Evolutionary conservation across 495 filamentous ascomycete genomes (phyloP), one percentile per base, ranked within the genome.

Genomic region (Aspergillus egyptiacus): DNA sequence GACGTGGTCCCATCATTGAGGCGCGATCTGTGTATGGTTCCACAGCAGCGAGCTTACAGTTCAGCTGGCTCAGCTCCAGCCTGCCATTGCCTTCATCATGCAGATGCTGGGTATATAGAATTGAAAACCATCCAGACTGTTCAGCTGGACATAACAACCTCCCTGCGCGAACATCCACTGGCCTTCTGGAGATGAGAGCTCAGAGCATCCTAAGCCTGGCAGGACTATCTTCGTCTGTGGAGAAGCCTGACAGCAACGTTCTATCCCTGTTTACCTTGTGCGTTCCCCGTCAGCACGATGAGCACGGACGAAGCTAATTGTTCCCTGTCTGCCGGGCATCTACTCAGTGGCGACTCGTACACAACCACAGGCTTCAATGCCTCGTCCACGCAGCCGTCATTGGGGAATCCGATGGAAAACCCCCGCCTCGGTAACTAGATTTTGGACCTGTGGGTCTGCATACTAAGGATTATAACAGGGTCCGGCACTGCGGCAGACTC

Each of bases 381-480:
- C 33, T 75, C 67, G 18, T 55, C 61, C 33, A 65, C 73, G 6
- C 76, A 81, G 43, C 83, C 84, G 3, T 71, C 74, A 18, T 59
- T 71, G 10, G 45, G 66, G 22, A 85, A 86, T 60, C 84, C 84
- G 0, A 63, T 89, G 33, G 84, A 84, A 17, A 89, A 87, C 58
- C 83, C 85, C 6, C 15, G 8, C 9, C 10, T 65, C 55, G 30
- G 65, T 48, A 37, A n/a, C 9, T 19, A 36, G 8, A 3, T 2
- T 18, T 18, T 7, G 19, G 11, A 7, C 22, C 28, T 8, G 6
- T 34, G 7, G 7, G 18, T 34, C 6, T 6, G 1, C 15, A 4
- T 10, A 27, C 14, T 18, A 11, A 35, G 8, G n/a, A n/a, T 27
- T 24, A 14, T 15, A 0, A 20, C 39, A 59, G 56, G 54, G 8